Percentiles rank a stretch among this genome's conserved stretches.
Evolutionary conservation across 495 filamentous ascomycete genomes (phyloP).

Genomic region (Patellaria atrata): DNA sequence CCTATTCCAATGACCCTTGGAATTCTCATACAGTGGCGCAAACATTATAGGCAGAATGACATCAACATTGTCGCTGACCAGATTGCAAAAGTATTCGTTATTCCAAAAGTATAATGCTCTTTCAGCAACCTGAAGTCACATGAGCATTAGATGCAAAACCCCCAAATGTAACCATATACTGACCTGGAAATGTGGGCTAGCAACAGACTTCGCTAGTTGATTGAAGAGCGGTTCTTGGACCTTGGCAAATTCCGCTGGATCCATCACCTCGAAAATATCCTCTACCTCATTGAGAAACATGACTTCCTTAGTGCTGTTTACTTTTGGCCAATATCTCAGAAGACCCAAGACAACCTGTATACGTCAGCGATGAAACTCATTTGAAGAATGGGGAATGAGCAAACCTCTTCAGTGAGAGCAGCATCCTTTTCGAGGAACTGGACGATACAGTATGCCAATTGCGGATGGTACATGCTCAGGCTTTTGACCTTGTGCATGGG

Average conservation of each 20-base stretch:
- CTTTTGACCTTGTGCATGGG: constrained; percentile 97
- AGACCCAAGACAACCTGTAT: constrained; percentile 79
- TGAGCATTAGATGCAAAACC: constrained; percentile 1
- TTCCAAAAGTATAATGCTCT: constrained; percentile 99
- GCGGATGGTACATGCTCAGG: constrained; percentile 98
- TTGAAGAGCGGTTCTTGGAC: constrained; percentile 96
- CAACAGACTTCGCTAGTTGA: constrained; percentile 93
- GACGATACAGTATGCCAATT: constrained; percentile 97
- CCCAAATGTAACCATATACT: constrained; percentile 6
- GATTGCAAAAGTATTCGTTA: constrained; percentile 99
- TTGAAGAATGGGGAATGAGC: constrained; percentile 4
- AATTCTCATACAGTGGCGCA: constrained; percentile 95
- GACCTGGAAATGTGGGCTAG: constrained; percentile 95
- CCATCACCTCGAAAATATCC: constrained; percentile 99
- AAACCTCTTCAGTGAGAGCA: constrained; percentile 87
- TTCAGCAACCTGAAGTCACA: constrained; percentile 63
- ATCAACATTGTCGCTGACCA: constrained; percentile 97
- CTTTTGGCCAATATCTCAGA: constrained; percentile 95
- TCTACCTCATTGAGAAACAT: constrained; percentile 99
- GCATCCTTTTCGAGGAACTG: constrained; percentile 99
- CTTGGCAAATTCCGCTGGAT: constrained; percentile 95
- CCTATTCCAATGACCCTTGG: constrained; percentile 99
- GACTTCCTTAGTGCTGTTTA: constrained; percentile 98
- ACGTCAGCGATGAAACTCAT: constrained; percentile 1
- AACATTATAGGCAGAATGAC: constrained; percentile 99